phyloP scores from a whole-genome alignment of 805 yeast genomes.

The Metschnikowia bowlesiae region DNA sequence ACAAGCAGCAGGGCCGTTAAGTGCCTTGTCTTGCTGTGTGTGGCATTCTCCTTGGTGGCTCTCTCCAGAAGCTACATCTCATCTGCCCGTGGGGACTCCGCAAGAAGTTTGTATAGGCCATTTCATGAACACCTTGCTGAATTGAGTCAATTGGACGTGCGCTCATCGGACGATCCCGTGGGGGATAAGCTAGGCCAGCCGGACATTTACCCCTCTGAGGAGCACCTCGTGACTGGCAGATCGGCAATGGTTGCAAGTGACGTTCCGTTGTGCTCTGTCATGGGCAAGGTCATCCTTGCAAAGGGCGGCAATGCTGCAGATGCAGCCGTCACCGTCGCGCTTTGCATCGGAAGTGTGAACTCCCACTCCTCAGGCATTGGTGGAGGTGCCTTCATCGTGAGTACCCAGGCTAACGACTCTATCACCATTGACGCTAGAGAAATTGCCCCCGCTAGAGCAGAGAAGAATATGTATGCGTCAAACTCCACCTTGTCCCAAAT shows the following conservation, averaged over 20 bases:
- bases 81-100: neutral
- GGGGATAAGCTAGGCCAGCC: slow-evolving; percentile 29
- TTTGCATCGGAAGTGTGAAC: slow-evolving; percentile 82
- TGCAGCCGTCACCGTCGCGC: slow-evolving; percentile 82
- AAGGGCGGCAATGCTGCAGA: slow-evolving; percentile 84
- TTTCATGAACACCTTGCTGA: slow-evolving; percentile 1
- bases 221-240: slow-evolving; percentile 36
- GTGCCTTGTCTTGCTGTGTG: neutral
- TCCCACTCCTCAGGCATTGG: slow-evolving; percentile 88
- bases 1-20: neutral
- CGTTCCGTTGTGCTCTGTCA: slow-evolving; percentile 54
- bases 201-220: slow-evolving; percentile 38
- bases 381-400: slow-evolving; percentile 77
- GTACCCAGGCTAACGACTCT: slow-evolving; percentile 35
- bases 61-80: neutral
- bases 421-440: slow-evolving; percentile 82
- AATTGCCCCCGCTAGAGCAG: slow-evolving; percentile 66
- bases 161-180: slow-evolving; percentile 12
- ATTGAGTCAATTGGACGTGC: neutral
- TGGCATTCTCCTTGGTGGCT: neutral
- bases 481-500: slow-evolving; percentile 49
- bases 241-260: slow-evolving; percentile 68
- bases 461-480: slow-evolving; percentile 58
- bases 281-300: slow-evolving; percentile 55
- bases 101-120: neutral